Conservation (phyloP, 345 rosid genomes). For the Corchorus olitorius region DNA sequence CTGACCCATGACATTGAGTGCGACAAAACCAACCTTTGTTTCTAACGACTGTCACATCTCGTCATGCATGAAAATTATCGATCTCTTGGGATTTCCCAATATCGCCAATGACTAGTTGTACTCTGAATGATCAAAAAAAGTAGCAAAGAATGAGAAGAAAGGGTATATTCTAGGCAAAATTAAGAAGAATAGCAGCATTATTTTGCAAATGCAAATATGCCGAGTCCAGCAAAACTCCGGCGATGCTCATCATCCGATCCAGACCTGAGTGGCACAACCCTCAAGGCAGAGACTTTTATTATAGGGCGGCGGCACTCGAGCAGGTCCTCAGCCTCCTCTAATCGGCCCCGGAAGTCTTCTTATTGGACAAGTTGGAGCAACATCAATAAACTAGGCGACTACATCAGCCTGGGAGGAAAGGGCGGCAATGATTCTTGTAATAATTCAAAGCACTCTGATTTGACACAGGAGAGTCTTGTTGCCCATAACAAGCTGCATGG, state of each 20-base stretch:
- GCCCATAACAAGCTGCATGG: constrained; percentile 47
- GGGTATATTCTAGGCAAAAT: no score
- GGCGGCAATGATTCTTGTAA: constrained; percentile 13
- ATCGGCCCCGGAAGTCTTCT: constrained; percentile 20
- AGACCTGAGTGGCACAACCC: neutral
- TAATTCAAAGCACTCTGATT: constrained; percentile 32
- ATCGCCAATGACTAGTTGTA: no score
- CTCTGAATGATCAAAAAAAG: no score
- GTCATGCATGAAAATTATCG: no score
- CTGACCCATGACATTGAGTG: no score
- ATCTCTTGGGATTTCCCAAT: no score
- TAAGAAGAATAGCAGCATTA: neutral
- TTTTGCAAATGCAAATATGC: constrained; percentile 26
- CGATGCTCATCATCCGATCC: constrained; percentile 31
- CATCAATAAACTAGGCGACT: constrained; percentile 26
- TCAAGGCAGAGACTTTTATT: neutral
- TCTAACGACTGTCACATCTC: no score
- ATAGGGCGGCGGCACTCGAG: constrained; percentile 11
- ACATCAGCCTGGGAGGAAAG: constrained; percentile 16
- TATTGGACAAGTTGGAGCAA: constrained; percentile 39
- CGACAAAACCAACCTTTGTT: no score
- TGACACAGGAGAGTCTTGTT: constrained; percentile 47
- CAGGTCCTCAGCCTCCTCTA: constrained; percentile 22
- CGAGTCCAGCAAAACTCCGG: constrained; percentile 29
- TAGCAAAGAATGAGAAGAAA: no score